Evolutionary conservation across 1,284 basidiomycete species (phyloP).

Genomic region (Grifola frondosa): DNA sequence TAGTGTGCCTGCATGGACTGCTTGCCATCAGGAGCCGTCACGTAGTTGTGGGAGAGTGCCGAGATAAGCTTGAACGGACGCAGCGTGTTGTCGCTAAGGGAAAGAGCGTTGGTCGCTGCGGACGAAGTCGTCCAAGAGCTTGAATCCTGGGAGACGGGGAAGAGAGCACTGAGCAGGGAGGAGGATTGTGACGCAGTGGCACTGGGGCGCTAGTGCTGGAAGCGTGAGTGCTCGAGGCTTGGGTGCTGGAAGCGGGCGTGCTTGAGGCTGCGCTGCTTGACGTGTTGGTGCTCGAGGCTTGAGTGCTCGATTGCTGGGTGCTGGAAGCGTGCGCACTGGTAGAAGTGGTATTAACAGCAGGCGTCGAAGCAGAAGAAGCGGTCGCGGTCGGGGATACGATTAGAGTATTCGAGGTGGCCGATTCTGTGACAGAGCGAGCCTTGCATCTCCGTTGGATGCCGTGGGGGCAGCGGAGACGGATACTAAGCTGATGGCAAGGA

Average conservation of each 20-base stretch:
- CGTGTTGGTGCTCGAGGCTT: slow-evolving; percentile 2
- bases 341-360: slow-evolving; percentile 1
- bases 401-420: slow-evolving; percentile 4
- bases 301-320: not conserved
- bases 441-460: slow-evolving; percentile 12
- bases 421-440: slow-evolving; percentile 3
- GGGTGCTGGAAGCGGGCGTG: not conserved
- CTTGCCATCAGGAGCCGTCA: slow-evolving; percentile 47
- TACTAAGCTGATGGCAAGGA: slow-evolving; percentile 20
- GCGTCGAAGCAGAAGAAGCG: slow-evolving; percentile 5
- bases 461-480: slow-evolving; percentile 21
- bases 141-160: slow-evolving; percentile 38
- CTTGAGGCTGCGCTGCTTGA: slow-evolving; percentile 1
- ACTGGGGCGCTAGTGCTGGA: slow-evolving; percentile 10
- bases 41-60: slow-evolving; percentile 41
- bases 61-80: slow-evolving; percentile 38
- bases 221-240: slow-evolving; percentile 8
- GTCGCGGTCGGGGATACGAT: not conserved
- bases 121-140: slow-evolving; percentile 43
- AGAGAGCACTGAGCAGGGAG: slow-evolving; percentile 33
- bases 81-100: slow-evolving; percentile 47
- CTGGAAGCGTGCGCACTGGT: not conserved
- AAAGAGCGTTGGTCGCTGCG: slow-evolving; percentile 31
- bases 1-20: slow-evolving; percentile 53
- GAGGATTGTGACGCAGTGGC: too few relatives aligned